A percentile compares a stretch with the other conserved stretches of the same genome.
Evolutionary conservation across 768 basidiomycete species (phyloP).

Genomic region (Pulveroboletus ravenelii): DNA sequence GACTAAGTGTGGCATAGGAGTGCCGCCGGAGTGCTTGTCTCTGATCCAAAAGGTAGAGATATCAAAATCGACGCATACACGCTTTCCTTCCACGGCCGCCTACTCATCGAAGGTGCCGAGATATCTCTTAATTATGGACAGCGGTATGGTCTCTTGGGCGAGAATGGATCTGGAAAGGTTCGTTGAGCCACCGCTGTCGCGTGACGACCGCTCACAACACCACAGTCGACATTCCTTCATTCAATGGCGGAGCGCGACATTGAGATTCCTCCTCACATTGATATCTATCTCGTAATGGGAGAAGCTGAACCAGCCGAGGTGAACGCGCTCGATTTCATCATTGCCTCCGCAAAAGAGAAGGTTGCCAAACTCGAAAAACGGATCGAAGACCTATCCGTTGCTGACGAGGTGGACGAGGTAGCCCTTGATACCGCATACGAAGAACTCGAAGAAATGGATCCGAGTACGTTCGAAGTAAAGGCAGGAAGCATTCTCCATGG

Average conservation of each 20-base stretch:
- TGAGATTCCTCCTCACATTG: conserved; percentile 89
- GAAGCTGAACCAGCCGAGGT: conserved; percentile 94
- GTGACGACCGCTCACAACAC: conserved; percentile 4
- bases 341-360: conserved; percentile 87
- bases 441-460: conserved; percentile 96
- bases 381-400: conserved; percentile 90
- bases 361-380: conserved; percentile 89
- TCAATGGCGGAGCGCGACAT: conserved; percentile 95
- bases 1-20: conserved; percentile 48
- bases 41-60: conserved; percentile 89
- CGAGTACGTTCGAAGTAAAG: conserved; percentile 91
- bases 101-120: conserved; percentile 63
- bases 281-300: conserved; percentile 94
- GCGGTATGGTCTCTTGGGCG: conserved; percentile 91
- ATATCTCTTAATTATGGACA: conserved; percentile 86
- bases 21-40: conserved; percentile 87
- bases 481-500: conserved; percentile 96
- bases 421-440: conserved; percentile 90
- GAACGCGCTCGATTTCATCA: conserved; percentile 96
- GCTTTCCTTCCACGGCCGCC: conserved; percentile 93
- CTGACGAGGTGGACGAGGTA: conserved; percentile 82
- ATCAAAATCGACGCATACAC: conserved; percentile 97
- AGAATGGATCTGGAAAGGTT: conserved; percentile 99
- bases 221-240: conserved; percentile 90
- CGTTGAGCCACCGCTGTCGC: conserved; percentile 16